Conservation (phyloP, 2,329 filamentous ascomycete species). For the Talaromyces sp. region DNA sequence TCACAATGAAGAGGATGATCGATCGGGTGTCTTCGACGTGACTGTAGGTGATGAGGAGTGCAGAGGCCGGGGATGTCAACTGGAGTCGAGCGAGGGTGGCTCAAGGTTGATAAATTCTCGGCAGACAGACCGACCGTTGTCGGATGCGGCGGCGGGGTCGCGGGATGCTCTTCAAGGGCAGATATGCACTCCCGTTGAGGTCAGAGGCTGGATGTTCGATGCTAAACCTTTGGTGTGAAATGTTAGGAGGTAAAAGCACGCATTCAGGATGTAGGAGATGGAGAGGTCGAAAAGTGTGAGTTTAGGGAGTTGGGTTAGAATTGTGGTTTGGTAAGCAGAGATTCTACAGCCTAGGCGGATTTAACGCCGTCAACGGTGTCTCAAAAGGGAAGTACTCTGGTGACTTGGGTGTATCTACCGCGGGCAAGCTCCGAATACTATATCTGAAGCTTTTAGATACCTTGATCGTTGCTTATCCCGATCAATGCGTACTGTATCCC, state of each 20-base stretch:
- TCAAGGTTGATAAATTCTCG: not conserved
- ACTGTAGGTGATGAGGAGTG: not conserved
- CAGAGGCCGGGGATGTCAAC: not conserved
- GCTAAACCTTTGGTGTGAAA: not conserved
- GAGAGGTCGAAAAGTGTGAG: not conserved
- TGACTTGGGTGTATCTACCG: not conserved
- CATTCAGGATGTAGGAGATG: not conserved
- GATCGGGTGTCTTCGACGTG: not conserved
- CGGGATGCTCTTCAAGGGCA: not conserved
- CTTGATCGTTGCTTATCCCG: not conserved
- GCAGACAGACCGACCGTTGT: slow-evolving; percentile 2
- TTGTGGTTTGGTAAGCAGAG: slow-evolving; percentile 1
- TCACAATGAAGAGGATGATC: too few relatives aligned
- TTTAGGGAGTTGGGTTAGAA: not conserved
- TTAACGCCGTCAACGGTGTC: slow-evolving; percentile 13
- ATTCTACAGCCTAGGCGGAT: not conserved
- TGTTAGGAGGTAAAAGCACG: not conserved
- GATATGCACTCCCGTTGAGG: not conserved
- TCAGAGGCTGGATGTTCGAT: not conserved
- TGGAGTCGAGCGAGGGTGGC: not conserved
- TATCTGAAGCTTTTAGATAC: not conserved
- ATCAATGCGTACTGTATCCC: not conserved
- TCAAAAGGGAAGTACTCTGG: slow-evolving; percentile 10
- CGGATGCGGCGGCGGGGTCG: slow-evolving; percentile 6
- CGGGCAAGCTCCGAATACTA: not conserved